Base-by-base conservation (phyloP, 2,329 filamentous ascomycete species). In the Neurospora sp. region DNA sequence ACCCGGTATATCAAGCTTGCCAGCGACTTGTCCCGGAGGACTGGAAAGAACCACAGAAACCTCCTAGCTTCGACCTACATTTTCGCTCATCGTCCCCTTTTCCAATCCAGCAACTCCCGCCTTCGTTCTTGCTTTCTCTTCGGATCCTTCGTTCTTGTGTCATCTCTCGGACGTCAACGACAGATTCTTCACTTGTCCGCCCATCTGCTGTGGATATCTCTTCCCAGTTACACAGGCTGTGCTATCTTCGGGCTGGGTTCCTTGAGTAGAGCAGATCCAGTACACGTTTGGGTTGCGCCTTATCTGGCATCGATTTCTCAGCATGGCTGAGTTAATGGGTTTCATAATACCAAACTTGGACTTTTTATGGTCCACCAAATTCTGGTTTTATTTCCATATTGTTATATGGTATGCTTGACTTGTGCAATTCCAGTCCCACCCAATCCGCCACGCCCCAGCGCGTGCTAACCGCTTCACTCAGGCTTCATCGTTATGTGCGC, bases 401-500 rank as follows among this genome's bases (percentile, higher is more conserved):
- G 66, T 79, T 38, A 75, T 86, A 41, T 87, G 84, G 85, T 86
- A 81, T 80, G 73, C 37, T 70, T 66, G 12, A 38, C 66, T 66
- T 68, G 12, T 66, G 52, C 67, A 39, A 39, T 40, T 37, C 38
- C 69, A 23, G 36, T 66, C 37, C 23, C 37, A 66, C 10, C 28
- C 66, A 23, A 8, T 41, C 10, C 23, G 19, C 41, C 46, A 40
- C 37, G 66, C 33, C 36, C 37, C 23, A 11, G 37, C 15, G 46
- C 40, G 23, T 41, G 68, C 72, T 73, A 69, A 77, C 78, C 69
- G 40, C 19, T 65, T 39, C 19, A 67, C 36, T 70, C 52, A 97
- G 94, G 88, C 77, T 95, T 72, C 93, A 96, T 84, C 91, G 95
- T 75, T 97, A 97, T 82, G 77, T 93, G 72, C 91, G 95, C 74